Conservation (phyloP, 768 basidiomycete species). For the Saitozyma sp. region DNA sequence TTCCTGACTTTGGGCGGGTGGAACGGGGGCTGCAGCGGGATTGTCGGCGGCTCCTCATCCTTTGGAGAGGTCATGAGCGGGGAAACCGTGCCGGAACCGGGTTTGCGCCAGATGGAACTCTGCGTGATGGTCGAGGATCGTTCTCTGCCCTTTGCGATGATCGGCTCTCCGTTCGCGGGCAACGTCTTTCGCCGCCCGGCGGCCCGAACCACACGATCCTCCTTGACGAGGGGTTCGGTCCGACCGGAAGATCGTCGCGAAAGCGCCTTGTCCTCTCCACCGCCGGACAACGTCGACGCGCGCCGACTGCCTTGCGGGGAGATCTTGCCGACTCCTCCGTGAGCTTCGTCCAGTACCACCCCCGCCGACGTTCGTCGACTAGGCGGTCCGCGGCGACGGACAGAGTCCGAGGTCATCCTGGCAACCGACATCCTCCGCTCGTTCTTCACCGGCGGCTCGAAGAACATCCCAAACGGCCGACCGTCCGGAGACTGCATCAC, state of each 20-base stretch:
- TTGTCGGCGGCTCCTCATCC: not conserved
- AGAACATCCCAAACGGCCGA: conserved; percentile 91
- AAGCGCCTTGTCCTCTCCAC: not conserved
- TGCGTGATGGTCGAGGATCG: conserved; percentile 33
- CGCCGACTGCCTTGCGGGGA: conserved; percentile 7
- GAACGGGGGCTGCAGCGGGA: not conserved
- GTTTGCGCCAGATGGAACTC: conserved; percentile 1
- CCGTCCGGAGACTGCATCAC: conserved; percentile 92
- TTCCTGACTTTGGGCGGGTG: no score
- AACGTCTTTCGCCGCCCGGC: conserved; percentile 28
- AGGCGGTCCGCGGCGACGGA: conserved; percentile 4
- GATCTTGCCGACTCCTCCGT: no score
- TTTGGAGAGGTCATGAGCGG: not conserved
- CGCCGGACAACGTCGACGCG: not conserved
- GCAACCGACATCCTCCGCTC: conserved; percentile 18
- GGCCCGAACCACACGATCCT: not conserved
- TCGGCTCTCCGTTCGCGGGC: conserved; percentile 20
- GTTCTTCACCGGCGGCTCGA: conserved; percentile 64
- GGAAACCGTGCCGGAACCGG: not conserved
- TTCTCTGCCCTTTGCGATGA: conserved; percentile 36
- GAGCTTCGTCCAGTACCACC: not conserved
- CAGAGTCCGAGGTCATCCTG: conserved; percentile 16
- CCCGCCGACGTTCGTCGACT: conserved; percentile 18
- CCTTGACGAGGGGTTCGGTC: not conserved
- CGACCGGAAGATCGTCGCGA: not conserved